Evolutionary conservation across 83 land plant species (phyloP), one percentile per base, ranked within the genome.

Genomic region (Picea abies): DNA sequence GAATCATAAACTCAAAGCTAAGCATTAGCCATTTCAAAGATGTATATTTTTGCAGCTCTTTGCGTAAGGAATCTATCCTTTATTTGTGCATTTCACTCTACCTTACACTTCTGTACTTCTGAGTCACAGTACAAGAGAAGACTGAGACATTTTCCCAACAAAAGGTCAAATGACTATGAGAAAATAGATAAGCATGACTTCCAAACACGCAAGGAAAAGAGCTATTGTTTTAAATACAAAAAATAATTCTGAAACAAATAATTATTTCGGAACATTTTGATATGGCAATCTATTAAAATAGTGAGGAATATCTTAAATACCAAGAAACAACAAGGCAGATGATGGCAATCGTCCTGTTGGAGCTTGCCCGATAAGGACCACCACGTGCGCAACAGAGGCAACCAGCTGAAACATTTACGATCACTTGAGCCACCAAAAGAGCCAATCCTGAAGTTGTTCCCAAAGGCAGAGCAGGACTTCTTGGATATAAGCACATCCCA

Each of bases 301-400:
- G 56, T 20, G 77, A 73, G 41, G 17, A 15, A 70, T 37, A 17
- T 17, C 17, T 35, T 44, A 44, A 44, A 47, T 82, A 93, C 95
- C 95, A 91, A 11, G 95, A 93, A 60, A 89, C 80, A 44, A 90
- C 84, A 81, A 91, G 91, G 79, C 87, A 90, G 60, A 91, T 47
- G 11, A 89, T 68, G 7, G 90, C 93, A 15, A 89, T 23, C 19
- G 85, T 87, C 90, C 95, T 87, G 37, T 87, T 86, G 63, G 86
- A 69, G 68, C 79, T 77, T 15, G 88, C 78, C 29, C 88, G 82
- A 63, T 81, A 68, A 63, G 86, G 84, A 47, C 80, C 71, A 44
- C 26, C 77, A 61, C 72, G 80, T 64, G 60, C 69, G 85, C 93
- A 91, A 80, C 95, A 93, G 44, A 89, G 79, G 52, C 95, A 93